These are phyloP conservation scores for Suillus sp. DNA, from an alignment of 768 basidiomycete genomes.

Conservation along the genomic window DNA sequence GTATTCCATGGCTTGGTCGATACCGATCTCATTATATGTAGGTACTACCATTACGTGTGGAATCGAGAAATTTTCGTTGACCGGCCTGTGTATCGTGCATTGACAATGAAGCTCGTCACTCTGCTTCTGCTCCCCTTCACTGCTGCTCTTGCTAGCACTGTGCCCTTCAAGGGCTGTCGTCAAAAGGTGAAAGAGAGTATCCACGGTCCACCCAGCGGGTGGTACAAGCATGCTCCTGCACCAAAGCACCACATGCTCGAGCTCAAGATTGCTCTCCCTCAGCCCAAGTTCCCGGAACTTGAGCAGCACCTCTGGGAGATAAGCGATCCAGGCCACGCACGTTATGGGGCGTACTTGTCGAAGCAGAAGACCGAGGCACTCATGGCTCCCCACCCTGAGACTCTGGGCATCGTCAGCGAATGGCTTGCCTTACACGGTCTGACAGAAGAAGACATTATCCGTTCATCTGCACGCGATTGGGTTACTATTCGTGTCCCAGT, in stretches of 20 bases:
- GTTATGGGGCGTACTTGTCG: not conserved
- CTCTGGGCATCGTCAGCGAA: not conserved
- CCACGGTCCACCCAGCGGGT: not conserved
- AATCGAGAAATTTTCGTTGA: not conserved
- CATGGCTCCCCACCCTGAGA: not conserved
- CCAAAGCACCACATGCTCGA: not conserved
- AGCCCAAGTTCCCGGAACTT: not conserved
- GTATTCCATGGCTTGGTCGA: no score
- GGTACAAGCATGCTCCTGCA: not conserved
- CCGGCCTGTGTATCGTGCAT: not conserved
- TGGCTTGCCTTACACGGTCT: not conserved
- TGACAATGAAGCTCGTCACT: not conserved
- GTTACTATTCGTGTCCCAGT: not conserved
- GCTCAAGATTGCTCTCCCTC: constrained; percentile 34
- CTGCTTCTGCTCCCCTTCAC: constrained; percentile 2
- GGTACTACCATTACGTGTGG: not conserved
- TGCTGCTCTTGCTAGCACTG: constrained; percentile 17
- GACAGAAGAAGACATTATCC: not conserved
- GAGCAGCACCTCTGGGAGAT: not conserved
- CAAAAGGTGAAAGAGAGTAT: not conserved
- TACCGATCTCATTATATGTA: not conserved
- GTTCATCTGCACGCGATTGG: not conserved
- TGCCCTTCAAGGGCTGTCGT: not conserved
- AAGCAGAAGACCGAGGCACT: not conserved
- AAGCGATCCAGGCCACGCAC: not conserved